These are phyloP conservation scores for Theileria sp. DNA, from an alignment of 169 alveolate genomes.

Conservation along the genomic window DNA sequence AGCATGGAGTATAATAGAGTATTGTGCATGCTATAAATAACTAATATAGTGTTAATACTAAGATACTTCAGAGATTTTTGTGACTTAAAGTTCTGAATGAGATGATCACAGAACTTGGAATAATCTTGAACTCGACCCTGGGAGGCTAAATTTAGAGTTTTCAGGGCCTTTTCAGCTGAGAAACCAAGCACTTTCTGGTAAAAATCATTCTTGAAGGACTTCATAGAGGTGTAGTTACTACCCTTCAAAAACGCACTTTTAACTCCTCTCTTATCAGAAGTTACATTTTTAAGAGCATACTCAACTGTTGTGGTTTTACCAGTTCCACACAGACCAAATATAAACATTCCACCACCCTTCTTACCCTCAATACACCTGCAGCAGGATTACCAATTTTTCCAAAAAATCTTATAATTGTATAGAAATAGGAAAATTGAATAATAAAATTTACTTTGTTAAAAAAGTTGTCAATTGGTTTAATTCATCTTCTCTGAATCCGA, in stretches of 20 bases:
- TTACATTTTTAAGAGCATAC: constrained; percentile 27
- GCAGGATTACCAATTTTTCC: not conserved
- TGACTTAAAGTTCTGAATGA: constrained; percentile 4
- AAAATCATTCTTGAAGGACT: constrained; percentile 16
- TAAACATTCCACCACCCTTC: constrained; percentile 47
- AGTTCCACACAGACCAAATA: constrained; percentile 63
- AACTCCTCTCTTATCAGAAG: not conserved
- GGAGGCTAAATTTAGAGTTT: constrained; percentile 11
- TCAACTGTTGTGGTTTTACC: constrained; percentile 63
- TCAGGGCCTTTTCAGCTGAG: not conserved
- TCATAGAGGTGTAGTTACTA: constrained; percentile 6
- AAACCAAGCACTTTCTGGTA: constrained; percentile 20
- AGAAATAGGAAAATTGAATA: not conserved
- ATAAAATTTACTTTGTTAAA: constrained; percentile 26
- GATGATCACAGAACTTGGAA: not conserved
- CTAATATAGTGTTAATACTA: not conserved
- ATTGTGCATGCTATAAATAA: not conserved
- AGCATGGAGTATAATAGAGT: not conserved
- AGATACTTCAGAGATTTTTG: constrained; percentile 2
- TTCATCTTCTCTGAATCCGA: constrained; percentile 57
- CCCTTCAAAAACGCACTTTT: constrained; percentile 29
- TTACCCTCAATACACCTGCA: constrained; percentile 23
- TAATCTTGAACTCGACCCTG: constrained; percentile 10
- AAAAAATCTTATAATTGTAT: not conserved
- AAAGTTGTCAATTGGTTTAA: constrained; percentile 14